Conservation (phyloP, 257 asterid species). For the Solanum pinnatisectum region DNA sequence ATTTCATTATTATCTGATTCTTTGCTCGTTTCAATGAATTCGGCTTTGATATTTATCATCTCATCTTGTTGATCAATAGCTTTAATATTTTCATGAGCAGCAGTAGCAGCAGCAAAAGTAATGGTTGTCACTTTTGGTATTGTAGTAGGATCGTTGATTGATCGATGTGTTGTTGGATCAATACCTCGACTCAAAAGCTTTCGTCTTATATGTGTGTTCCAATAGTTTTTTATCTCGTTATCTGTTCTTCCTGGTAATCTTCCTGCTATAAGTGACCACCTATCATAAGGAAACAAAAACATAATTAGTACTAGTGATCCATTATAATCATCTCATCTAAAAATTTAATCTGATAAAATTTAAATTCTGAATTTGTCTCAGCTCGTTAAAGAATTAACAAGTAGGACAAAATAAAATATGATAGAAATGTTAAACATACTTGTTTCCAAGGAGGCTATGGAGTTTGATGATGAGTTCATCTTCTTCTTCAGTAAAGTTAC, state of each 20-base stretch:
- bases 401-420: background rate
- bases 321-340: no score
- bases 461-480: conserved; percentile 86
- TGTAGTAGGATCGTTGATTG: conserved; percentile 27
- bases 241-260: conserved; percentile 92
- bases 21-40: background rate
- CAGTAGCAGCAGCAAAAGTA: conserved; percentile 29
- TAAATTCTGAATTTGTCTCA: background rate
- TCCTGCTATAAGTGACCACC: conserved; percentile 96
- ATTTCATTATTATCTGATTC: background rate
- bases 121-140: conserved; percentile 17
- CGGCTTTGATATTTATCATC: background rate
- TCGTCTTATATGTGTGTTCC: conserved; percentile 89
- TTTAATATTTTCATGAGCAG: background rate
- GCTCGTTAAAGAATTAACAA: background rate
- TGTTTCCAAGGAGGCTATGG: conserved; percentile 89
- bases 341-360: background rate
- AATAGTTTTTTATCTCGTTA: conserved; percentile 84
- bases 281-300: background rate
- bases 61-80: background rate
- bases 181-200: conserved; percentile 76
- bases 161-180: conserved; percentile 71
- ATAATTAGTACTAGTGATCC: background rate
- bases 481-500: conserved; percentile 77
- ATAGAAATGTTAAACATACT: conserved; percentile 16